These are phyloP conservation scores for Backusella westeae DNA, from an alignment of 192 early-diverging fungal species.

Conservation along the genomic window DNA sequence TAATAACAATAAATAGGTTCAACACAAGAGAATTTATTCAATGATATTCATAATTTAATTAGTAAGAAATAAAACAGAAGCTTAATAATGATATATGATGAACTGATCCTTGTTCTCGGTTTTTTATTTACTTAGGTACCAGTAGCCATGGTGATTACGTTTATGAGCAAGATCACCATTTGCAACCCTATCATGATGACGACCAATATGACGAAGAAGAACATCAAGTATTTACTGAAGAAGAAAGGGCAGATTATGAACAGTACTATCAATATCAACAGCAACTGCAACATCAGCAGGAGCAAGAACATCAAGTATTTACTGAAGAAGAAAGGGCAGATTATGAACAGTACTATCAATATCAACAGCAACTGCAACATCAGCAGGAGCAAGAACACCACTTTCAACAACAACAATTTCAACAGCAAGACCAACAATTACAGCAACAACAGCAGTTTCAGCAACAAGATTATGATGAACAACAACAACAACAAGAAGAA, in stretches of 20 bases:
- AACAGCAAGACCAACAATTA: neutral
- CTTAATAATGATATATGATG: neutral
- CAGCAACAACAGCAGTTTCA: neutral
- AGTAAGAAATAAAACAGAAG: neutral
- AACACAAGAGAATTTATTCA: neutral
- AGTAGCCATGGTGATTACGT: neutral
- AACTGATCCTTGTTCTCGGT: neutral
- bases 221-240: neutral
- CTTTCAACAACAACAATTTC: neutral
- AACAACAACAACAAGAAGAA: neutral
- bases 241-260: neutral
- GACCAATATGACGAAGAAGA: neutral
- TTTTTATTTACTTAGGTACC: neutral
- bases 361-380: neutral
- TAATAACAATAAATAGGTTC: neutral
- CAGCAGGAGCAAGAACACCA: neutral
- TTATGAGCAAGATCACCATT: neutral
- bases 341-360: neutral
- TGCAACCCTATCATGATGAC: neutral
- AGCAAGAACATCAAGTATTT: neutral
- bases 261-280: neutral
- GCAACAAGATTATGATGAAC: neutral
- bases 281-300: neutral
- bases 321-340: neutral
- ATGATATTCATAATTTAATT: slow-evolving; percentile 7